These are phyloP conservation scores for Dothiorella sarmentorum DNA, from an alignment of 2,329 filamentous ascomycete species.

Conservation along the genomic window DNA sequence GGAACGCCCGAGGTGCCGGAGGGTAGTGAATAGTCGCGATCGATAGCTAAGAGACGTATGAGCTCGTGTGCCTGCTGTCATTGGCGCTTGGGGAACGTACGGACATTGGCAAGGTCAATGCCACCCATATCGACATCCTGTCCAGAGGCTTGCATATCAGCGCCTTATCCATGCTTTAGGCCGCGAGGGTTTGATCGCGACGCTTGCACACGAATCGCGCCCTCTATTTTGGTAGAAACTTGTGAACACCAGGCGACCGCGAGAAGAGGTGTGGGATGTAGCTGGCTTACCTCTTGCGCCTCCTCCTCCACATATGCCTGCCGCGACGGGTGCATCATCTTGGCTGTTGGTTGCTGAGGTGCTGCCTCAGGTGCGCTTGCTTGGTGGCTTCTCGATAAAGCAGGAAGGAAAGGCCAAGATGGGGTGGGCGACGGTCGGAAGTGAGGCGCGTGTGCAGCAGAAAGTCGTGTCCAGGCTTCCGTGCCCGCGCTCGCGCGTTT, in stretches of 20 bases:
- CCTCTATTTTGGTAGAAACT: constrained; percentile 16
- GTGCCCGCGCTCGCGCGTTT: not conserved
- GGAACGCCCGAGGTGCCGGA: constrained; percentile 62
- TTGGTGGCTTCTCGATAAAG: not conserved
- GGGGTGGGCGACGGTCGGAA: not conserved
- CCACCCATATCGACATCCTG: constrained; percentile 54
- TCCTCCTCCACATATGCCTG: constrained; percentile 92
- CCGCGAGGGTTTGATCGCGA: constrained; percentile 6
- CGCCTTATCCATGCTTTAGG: constrained; percentile 6
- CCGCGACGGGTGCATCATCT: constrained; percentile 75
- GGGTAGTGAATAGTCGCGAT: constrained; percentile 82
- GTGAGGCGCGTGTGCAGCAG: not conserved
- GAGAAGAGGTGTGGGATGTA: constrained; percentile 27
- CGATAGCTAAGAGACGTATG: constrained; percentile 48
- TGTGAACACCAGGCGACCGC: constrained; percentile 29
- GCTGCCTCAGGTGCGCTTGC: not conserved
- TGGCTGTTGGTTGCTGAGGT: constrained; percentile 20
- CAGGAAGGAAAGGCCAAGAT: not conserved
- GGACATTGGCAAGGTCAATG: constrained; percentile 61
- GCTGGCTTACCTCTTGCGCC: constrained; percentile 58
- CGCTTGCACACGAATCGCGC: constrained; percentile 10
- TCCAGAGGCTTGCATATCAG: constrained; percentile 14
- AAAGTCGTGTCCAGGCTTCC: not conserved
- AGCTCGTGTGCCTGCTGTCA: not conserved
- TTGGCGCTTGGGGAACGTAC: constrained; percentile 45